Conservation (phyloP, 495 filamentous ascomycete genomes). For the Penicillium desertorum region DNA sequence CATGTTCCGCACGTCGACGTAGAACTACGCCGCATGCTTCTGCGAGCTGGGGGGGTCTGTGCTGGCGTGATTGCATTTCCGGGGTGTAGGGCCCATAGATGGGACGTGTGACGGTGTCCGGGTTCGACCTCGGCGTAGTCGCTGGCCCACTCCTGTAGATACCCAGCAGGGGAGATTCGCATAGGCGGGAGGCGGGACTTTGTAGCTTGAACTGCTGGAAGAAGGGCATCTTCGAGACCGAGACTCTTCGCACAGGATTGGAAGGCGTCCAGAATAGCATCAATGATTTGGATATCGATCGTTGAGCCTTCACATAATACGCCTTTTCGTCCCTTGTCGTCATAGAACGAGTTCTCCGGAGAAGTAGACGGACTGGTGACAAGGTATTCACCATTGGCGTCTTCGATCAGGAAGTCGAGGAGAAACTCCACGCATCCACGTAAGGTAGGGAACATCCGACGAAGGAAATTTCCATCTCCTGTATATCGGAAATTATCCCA, state of each 20-base stretch:
- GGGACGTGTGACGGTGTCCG: constrained; percentile 51
- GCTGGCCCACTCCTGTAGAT: constrained; percentile 49
- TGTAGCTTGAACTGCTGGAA: constrained; percentile 15
- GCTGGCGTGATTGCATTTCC: constrained; percentile 29
- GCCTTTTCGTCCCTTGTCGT: constrained; percentile 30
- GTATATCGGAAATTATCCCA: constrained; percentile 49
- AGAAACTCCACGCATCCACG: constrained; percentile 43
- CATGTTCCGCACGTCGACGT: constrained; percentile 37
- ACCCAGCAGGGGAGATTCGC: constrained; percentile 40
- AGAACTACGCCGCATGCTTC: constrained; percentile 40
- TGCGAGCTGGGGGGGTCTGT: constrained; percentile 29
- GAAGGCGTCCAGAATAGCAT: constrained; percentile 40
- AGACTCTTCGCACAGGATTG: constrained; percentile 27
- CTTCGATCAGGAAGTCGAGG: constrained; percentile 46
- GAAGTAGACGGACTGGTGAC: constrained; percentile 50
- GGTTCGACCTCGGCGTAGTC: constrained; percentile 49
- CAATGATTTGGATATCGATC: constrained; percentile 50
- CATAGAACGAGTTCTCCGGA: constrained; percentile 49
- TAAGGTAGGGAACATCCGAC: constrained; percentile 35
- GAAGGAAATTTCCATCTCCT: constrained; percentile 35
- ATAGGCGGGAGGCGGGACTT: constrained; percentile 31
- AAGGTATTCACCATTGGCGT: constrained; percentile 34
- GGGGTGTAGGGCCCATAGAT: constrained; percentile 45
- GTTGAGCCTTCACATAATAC: constrained; percentile 44
- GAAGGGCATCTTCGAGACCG: constrained; percentile 23